phyloP scores from a whole-genome alignment of 495 filamentous ascomycete species.

The Physcia stellaris region DNA sequence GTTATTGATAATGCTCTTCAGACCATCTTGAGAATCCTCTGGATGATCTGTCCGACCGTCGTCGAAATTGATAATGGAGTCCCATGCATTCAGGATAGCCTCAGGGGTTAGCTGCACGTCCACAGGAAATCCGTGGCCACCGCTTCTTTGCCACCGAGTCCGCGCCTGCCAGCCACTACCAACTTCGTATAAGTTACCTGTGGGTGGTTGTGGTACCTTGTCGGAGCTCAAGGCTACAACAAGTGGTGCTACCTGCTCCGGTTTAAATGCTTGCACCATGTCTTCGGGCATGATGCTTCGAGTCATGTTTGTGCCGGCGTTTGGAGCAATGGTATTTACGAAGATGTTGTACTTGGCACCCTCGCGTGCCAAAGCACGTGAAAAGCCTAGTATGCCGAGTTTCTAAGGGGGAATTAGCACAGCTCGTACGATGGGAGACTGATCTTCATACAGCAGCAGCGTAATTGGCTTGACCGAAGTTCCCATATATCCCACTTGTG shows the following conservation, averaged over 20 bases:
- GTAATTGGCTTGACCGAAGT: constrained; percentile 98
- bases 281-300: constrained; percentile 91
- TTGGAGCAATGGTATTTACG: constrained; percentile 96
- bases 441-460: constrained; percentile 60
- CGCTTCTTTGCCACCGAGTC: constrained; percentile 90
- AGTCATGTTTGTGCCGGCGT: constrained; percentile 95
- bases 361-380: constrained; percentile 81
- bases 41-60: constrained; percentile 86
- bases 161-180: constrained; percentile 87
- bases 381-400: constrained; percentile 89
- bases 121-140: constrained; percentile 85
- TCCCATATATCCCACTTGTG: constrained; percentile 95
- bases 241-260: constrained; percentile 90
- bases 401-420: constrained; percentile 32
- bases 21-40: constrained; percentile 57
- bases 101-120: constrained; percentile 81
- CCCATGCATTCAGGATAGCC: constrained; percentile 64
- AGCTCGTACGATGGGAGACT: neutral
- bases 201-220: constrained; percentile 67
- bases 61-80: constrained; percentile 72
- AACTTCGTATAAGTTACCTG: constrained; percentile 88
- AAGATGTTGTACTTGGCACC: constrained; percentile 96
- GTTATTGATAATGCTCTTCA: constrained; percentile 86
- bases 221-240: constrained; percentile 84
- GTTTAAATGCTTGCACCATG: constrained; percentile 98